phyloP scores from a whole-genome alignment of 495 filamentous ascomycete species.

The Neohortaea acidophila region DNA sequence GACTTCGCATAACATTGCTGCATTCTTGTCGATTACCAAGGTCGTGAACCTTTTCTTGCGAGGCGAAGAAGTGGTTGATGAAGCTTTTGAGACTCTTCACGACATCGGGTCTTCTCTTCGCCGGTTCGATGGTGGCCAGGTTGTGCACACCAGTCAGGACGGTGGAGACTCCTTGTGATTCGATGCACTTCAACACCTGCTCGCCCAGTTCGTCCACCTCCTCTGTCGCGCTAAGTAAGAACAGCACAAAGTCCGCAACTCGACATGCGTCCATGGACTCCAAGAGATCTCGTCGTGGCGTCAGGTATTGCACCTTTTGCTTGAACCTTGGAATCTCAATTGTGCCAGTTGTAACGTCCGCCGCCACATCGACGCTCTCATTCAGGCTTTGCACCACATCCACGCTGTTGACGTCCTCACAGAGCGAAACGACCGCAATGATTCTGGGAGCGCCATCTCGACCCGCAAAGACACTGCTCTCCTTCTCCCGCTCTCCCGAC shows the following conservation, averaged over 20 bases:
- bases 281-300: conserved; percentile 53
- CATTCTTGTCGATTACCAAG: conserved; percentile 78
- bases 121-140: conserved; percentile 41
- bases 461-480: conserved; percentile 65
- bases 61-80: conserved; percentile 83
- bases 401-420: conserved; percentile 48
- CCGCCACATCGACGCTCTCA: conserved; percentile 58
- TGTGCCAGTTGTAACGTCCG: conserved; percentile 45
- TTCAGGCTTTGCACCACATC: conserved; percentile 57
- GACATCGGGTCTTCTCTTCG: conserved; percentile 61
- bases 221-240: conserved; percentile 62
- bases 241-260: conserved; percentile 74
- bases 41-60: conserved; percentile 72
- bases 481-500: conserved; percentile 59
- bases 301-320: conserved; percentile 75
- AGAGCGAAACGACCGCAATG: conserved; percentile 80
- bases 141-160: conserved; percentile 59
- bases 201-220: conserved; percentile 77
- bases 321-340: conserved; percentile 78
- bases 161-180: conserved; percentile 85
- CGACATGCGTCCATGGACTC: conserved; percentile 70
- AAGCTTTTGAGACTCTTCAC: conserved; percentile 70
- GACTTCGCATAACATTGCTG: conserved; percentile 69
- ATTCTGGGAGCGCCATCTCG: conserved; percentile 75
- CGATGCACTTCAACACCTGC: conserved; percentile 64